Percentiles rank a stretch among this genome's conserved stretches.
phyloP scores from a whole-genome alignment of 2,329 filamentous ascomycete species.

The Lasiodiplodia hormozganensis region DNA sequence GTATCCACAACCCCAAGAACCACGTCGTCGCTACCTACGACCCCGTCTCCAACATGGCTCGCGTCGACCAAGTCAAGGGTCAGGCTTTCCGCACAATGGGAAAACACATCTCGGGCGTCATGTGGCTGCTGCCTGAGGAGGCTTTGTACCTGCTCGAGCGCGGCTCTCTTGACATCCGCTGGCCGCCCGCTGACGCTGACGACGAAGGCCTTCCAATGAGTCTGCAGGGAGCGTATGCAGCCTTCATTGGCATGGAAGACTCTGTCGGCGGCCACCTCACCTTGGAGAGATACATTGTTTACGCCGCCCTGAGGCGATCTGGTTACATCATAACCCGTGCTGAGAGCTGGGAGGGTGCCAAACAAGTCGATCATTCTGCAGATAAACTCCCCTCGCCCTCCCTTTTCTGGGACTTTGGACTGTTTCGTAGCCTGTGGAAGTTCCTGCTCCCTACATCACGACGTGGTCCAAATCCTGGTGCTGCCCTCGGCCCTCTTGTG shows the following conservation, averaged over 20 bases:
- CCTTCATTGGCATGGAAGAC: constrained; percentile 75
- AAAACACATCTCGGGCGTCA: constrained; percentile 55
- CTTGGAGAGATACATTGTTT: constrained; percentile 87
- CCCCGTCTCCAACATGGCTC: constrained; percentile 63
- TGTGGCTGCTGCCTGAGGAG: constrained; percentile 92
- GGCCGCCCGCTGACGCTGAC: constrained; percentile 61
- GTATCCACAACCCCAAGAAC: constrained; percentile 73
- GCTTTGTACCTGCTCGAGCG: constrained; percentile 88
- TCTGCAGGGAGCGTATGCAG: constrained; percentile 86
- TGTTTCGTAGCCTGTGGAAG: constrained; percentile 20
- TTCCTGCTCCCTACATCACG: background rate
- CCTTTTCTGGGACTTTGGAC: background rate
- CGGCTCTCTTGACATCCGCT: constrained; percentile 85
- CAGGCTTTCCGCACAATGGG: constrained; percentile 80
- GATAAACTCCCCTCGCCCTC: background rate
- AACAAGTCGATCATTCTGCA: background rate
- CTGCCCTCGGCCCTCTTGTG: constrained; percentile 54
- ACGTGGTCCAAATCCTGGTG: background rate
- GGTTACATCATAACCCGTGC: constrained; percentile 84
- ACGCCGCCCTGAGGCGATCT: constrained; percentile 78
- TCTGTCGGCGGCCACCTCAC: constrained; percentile 59
- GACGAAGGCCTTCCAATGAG: constrained; percentile 77
- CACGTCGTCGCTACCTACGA: constrained; percentile 77
- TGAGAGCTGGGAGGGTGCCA: constrained; percentile 53
- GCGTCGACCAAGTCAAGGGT: constrained; percentile 75